Evolutionary conservation across 495 filamentous ascomycete genomes (phyloP), one percentile per base, ranked within the genome.

Genomic region (Penicillium goetzii): DNA sequence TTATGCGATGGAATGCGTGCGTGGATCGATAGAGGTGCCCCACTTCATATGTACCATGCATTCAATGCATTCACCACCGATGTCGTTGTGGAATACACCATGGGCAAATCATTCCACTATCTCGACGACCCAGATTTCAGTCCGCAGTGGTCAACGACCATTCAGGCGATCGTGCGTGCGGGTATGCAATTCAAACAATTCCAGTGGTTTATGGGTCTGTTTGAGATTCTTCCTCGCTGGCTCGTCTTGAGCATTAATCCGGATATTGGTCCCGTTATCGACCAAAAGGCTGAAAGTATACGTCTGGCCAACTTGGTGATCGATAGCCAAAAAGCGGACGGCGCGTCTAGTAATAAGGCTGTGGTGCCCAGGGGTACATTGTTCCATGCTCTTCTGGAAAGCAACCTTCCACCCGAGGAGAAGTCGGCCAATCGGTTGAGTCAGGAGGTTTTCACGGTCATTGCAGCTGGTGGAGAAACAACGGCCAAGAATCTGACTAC

Each of bases 391-490:
- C 53, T 84, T 5, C 52, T 83, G 14, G 61, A 76, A 36, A 76
- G 73, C 58, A 66, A 76, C 21, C 65, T 84, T n/a, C 82, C 81
- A 0, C 41, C 60, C 1, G 59, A 70, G 19, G 78, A 81, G 56
- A 73, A 79, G 41, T 30, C 56, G 0, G 47, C 68, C 3, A 54
- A 59, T 11, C 69, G 81, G 4, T 66, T 85, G 17, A 63, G 67
- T 6, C 72, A 78, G 15, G 83, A 86, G 61, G 81, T 78, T 4
- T 69, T 74, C 34, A 63, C 70, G 0, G 58, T 86, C 10, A 70
- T 84, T 14, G 73, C 70, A 2, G 83, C 84, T 5, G 84, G 84
- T 4, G 74, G 73, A 30, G 76, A 78, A 38, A 84, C 80, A 4
- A 82, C 79, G 0, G 76, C 73, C 6, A 76, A 73, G 56, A 74